Evolutionary conservation across 2,329 filamentous ascomycete genomes (phyloP).

Genomic region (Ceratocystis lukuohia): DNA sequence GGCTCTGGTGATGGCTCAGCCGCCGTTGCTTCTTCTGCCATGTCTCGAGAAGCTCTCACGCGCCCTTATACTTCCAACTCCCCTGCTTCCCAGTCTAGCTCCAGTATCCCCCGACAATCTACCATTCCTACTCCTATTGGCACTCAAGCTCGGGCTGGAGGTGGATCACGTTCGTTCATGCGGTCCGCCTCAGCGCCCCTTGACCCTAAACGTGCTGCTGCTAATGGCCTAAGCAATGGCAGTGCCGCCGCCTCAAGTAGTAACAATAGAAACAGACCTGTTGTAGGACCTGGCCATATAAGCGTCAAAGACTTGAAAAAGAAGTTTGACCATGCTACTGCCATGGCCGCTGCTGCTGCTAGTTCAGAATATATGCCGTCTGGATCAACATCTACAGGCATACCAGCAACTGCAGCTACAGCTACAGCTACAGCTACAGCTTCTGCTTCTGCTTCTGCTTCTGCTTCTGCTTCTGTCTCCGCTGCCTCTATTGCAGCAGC

Average conservation of each 20-base stretch:
- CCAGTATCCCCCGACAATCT: slow-evolving; percentile 13
- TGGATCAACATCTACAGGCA: neutral
- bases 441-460: no score
- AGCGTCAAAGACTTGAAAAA: slow-evolving; percentile 72
- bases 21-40: neutral
- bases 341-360: slow-evolving; percentile 28
- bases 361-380: slow-evolving; percentile 4
- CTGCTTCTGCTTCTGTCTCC: neutral
- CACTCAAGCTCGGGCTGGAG: neutral
- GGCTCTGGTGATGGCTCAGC: neutral
- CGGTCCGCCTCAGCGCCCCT: slow-evolving; percentile 17
- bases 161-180: neutral
- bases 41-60: neutral
- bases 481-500: no score
- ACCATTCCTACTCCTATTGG: slow-evolving; percentile 16
- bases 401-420: neutral
- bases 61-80: neutral
- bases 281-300: slow-evolving; percentile 14
- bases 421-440: neutral
- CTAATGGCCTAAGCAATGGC: neutral
- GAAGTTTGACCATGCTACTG: slow-evolving; percentile 50
- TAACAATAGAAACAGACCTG: neutral
- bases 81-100: neutral
- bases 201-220: slow-evolving; percentile 11
- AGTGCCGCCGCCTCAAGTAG: neutral